Percentiles rank a stretch among this genome's conserved stretches.
phyloP scores from a whole-genome alignment of 306 rosid genomes.

The Cicer judaicum region DNA sequence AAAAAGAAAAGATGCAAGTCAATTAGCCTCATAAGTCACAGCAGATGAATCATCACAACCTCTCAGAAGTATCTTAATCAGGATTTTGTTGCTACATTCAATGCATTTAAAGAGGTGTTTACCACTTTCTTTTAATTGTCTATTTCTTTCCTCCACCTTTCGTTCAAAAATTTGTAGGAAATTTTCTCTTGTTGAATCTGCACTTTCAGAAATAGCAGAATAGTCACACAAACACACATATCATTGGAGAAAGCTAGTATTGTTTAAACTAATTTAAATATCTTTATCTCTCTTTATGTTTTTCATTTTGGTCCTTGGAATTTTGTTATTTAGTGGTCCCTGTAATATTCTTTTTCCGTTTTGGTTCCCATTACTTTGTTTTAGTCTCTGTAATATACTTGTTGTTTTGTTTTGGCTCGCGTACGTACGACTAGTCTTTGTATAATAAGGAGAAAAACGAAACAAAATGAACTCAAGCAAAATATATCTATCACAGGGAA shows the following conservation, averaged over 20 bases:
- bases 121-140: slow-evolving; percentile 86
- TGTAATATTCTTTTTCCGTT: not conserved
- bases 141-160: slow-evolving; percentile 89
- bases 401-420: not conserved
- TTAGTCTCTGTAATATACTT: not conserved
- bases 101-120: slow-evolving; percentile 38
- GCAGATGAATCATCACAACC: slow-evolving; percentile 41
- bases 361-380: not conserved
- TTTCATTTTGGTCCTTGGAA: too few relatives aligned
- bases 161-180: slow-evolving; percentile 79
- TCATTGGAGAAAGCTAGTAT: slow-evolving; percentile 31
- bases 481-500: not conserved
- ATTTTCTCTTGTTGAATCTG: slow-evolving; percentile 77
- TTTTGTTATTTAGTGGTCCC: not conserved
- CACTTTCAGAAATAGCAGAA: slow-evolving; percentile 51
- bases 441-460: not conserved
- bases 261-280: slow-evolving; percentile 12
- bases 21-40: slow-evolving; percentile 41
- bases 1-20: slow-evolving; percentile 28
- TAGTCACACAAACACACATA: slow-evolving; percentile 50
- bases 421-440: not conserved
- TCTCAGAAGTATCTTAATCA: slow-evolving; percentile 36
- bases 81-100: slow-evolving; percentile 42
- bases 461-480: not conserved
- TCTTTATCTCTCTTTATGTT: not conserved